Evolutionary conservation across 108 stramenopile species (phyloP), one percentile per base, ranked within the genome.

Genomic region (Conticribra guillardii): DNA sequence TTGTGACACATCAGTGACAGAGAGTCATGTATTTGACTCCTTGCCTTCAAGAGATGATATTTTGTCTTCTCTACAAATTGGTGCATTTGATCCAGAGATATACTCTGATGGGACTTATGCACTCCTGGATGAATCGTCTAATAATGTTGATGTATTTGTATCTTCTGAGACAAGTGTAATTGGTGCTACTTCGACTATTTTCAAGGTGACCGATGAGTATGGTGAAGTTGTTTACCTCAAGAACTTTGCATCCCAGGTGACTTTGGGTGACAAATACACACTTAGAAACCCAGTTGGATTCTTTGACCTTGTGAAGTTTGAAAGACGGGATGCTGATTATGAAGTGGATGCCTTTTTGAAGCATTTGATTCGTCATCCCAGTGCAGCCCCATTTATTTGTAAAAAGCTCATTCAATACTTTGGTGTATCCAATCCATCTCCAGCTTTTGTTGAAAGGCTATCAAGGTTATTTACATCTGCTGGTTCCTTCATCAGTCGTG

Each of bases 391-490:
- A n/a, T n/a, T n/a, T n/a, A n/a, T n/a, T n/a, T n/a, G n/a, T n/a
- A n/a, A n/a, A n/a, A n/a, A 73, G 32, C 59, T 93, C 7, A 78
- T 87, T 24, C 87, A 93, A 71, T 76, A 82, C 45, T 79, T 89
- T 54, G 85, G 85, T 14, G 76, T 84, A 53, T 84, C 83, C 1
- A 93, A 93, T 73, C 92, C 90, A 22, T 80, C 86, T 0, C 90
- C 90, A 18, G 50, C 80, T 17, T 84, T 82, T 69, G 73, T 84
- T 0, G 45, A 67, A 17, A 65, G 64, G 24, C 83, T 84, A 24
- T 70, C 83, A 8, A 52, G 24, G 44, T 74, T 82, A 7, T 86
- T 80, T 58, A 76, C 34, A 46, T 69, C n/a, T n/a, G n/a, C 26
- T 23, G 84, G 84, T 18, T 68, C 45, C 19, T 79, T 48, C 27